Base-by-base conservation (phyloP, 495 filamentous ascomycete species). In the Hypoxylon rickii region DNA sequence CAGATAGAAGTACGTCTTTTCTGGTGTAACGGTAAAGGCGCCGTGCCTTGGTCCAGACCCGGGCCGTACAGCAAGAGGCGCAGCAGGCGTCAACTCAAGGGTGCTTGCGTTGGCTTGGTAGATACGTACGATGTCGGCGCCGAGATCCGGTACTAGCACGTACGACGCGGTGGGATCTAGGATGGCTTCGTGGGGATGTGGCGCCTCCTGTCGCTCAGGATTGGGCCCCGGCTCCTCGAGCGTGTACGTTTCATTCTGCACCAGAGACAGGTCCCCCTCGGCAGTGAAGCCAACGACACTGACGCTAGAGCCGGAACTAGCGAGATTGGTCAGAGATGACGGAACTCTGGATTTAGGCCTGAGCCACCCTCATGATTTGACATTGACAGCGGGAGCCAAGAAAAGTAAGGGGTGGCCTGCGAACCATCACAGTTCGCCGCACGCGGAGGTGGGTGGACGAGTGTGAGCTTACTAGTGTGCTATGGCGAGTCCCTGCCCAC, bases 101-200 rank as follows among this genome's bases (percentile, higher is more conserved):
- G 67, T 77, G 11, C 44, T 38, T 12, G 67, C 67, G 46, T 84
- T 70, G 51, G 86, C 81, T 20, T 63, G 58, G 69, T 83, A 89
- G 33, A 90, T 70, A 46, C 83, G 84, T 36, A 91, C 54, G n/a
- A 86, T 61, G 61, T 93, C 89, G 13, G 84, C 77, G 41, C 89
- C 88, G 4, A 93, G 74, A 51, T 93, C 89, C 7, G 89, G 86
- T 6, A 84, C 76, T 0, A 90, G 54, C 13, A 89, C 60, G 71
- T 83, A 92, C 17, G 73, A 63, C 0, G 77, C 82, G 0, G 84
- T 86, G 12, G 89, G 89, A 63, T 93, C 89, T 18, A 90, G 65
- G 57, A 89, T 61, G 21, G 79, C 82, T 46, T 88, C 71, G 59
- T 93, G 89, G 7, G 88, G 87, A 63, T 87, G 88, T n/a, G 89